phyloP scores from a whole-genome alignment of 345 rosid species.

The Rhizophora mangle region DNA sequence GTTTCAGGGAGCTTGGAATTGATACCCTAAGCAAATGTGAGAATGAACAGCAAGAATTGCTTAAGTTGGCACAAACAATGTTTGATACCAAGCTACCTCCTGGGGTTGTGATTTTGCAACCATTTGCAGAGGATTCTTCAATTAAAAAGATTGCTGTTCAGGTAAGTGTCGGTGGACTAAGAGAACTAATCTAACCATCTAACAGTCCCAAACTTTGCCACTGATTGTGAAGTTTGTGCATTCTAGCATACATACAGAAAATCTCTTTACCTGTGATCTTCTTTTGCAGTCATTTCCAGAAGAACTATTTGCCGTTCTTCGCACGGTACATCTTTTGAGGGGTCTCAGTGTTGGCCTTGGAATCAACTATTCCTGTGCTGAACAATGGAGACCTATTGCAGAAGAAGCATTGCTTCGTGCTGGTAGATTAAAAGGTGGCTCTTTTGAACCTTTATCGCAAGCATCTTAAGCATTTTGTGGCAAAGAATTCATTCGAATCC shows the following conservation, averaged over 20 bases:
- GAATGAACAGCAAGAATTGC: constrained; percentile 66
- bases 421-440: constrained; percentile 61
- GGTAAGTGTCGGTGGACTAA: constrained; percentile 34
- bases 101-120: constrained; percentile 77
- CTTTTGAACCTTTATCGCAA: neutral
- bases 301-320: constrained; percentile 83
- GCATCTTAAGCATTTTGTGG: neutral
- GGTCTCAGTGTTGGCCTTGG: constrained; percentile 94
- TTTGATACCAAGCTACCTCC: constrained; percentile 90
- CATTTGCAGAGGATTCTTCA: constrained; percentile 80
- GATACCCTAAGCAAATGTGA: constrained; percentile 53
- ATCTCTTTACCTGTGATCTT: neutral
- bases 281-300: constrained; percentile 72
- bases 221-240: too few species aligned
- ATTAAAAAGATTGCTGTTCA: constrained; percentile 70
- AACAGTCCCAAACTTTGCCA: too few species aligned
- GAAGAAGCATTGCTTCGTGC: constrained; percentile 71
- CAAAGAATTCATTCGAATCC: neutral
- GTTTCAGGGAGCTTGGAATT: constrained; percentile 78
- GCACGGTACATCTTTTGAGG: constrained; percentile 77
- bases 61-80: constrained; percentile 76
- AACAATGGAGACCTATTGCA: constrained; percentile 88
- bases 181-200: too few species aligned
- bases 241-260: too few species aligned
- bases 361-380: constrained; percentile 73